Conservation (phyloP, 2,329 filamentous ascomycete genomes). For the Ophiocordyceps australis region DNA sequence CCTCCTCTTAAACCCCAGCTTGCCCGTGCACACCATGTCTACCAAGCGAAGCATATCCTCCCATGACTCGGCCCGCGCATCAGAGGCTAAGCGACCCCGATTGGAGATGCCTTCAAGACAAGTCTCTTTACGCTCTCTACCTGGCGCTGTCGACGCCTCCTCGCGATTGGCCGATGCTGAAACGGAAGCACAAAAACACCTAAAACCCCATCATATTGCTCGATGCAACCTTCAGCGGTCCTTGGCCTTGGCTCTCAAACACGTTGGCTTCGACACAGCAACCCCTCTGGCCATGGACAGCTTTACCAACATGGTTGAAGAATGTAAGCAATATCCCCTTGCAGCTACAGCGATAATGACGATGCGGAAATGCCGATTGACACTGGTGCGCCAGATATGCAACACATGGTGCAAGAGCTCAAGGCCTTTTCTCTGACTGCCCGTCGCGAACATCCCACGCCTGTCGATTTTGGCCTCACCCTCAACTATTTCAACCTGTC, state of each 20-base stretch:
- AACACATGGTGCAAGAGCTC: slow-evolving; percentile 27
- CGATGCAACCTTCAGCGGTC: slow-evolving; percentile 28
- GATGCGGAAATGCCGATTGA: no score
- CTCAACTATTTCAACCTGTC: slow-evolving; percentile 32
- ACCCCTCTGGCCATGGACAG: slow-evolving; percentile 38
- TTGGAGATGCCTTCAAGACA: background rate
- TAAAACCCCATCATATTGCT: slow-evolving; percentile 14
- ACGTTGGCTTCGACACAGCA: slow-evolving; percentile 39
- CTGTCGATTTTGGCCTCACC: slow-evolving; percentile 36
- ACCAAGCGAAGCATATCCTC: slow-evolving; percentile 18
- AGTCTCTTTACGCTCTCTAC: background rate
- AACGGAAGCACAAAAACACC: no score
- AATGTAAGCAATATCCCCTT: slow-evolving; percentile 24
- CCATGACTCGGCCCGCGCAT: slow-evolving; percentile 7
- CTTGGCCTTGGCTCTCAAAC: slow-evolving; percentile 33
- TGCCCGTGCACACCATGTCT: slow-evolving; percentile 8
- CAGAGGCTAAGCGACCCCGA: slow-evolving; percentile 12
- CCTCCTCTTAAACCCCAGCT: background rate
- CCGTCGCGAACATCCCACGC: slow-evolving; percentile 32
- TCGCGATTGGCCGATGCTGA: no score
- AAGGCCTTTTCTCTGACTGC: slow-evolving; percentile 26
- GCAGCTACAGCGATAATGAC: no score
- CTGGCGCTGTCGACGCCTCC: background rate
- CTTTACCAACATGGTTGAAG: slow-evolving; percentile 35
- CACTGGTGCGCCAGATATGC: slow-evolving; percentile 21